A percentile compares a stretch with the other conserved stretches of the same genome.
Evolutionary conservation across 495 filamentous ascomycete species (phyloP).

Genomic region (Lasiosphaeria miniovina): DNA sequence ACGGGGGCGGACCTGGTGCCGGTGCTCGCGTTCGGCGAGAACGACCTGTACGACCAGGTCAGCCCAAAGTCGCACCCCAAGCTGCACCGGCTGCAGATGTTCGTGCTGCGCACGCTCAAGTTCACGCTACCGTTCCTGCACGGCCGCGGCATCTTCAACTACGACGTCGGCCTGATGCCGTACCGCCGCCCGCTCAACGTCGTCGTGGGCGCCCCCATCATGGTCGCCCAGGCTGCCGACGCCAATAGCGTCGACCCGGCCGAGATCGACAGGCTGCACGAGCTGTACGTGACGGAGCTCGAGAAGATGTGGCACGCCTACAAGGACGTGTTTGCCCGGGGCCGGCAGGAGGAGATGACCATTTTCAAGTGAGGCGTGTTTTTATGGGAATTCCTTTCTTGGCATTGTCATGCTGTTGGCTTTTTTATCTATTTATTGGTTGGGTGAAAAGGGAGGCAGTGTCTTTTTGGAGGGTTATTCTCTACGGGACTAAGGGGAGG

Average conservation of each 20-base stretch:
- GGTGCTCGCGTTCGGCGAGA: slow-evolving; percentile 89
- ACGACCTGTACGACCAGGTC: slow-evolving; percentile 90
- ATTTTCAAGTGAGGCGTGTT: slow-evolving; percentile 59
- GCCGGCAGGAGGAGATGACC: slow-evolving; percentile 69
- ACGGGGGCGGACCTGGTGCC: slow-evolving; percentile 90
- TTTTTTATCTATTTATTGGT: neutral
- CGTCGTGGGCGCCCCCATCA: slow-evolving; percentile 79
- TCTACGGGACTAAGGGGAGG: neutral
- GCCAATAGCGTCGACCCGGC: slow-evolving; percentile 56
- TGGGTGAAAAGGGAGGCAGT: too few species aligned
- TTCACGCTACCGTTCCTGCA: slow-evolving; percentile 92
- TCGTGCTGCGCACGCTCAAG: slow-evolving; percentile 78
- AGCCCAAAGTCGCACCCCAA: slow-evolving; percentile 64
- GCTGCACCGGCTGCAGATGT: slow-evolving; percentile 73
- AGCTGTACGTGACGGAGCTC: slow-evolving; percentile 73
- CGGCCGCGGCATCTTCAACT: slow-evolving; percentile 92
- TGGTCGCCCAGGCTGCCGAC: slow-evolving; percentile 44
- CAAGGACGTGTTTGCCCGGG: slow-evolving; percentile 79
- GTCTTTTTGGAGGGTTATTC: too few species aligned
- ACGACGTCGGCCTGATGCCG: slow-evolving; percentile 93
- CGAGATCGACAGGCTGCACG: slow-evolving; percentile 80
- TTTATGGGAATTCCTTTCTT: neutral
- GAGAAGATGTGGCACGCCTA: slow-evolving; percentile 79
- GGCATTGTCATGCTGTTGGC: neutral
- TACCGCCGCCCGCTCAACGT: slow-evolving; percentile 84